Evolutionary conservation across 2,329 filamentous ascomycete species (phyloP), one percentile per base, ranked within the genome.

Genomic region (Acrodontium crateriforme): DNA sequence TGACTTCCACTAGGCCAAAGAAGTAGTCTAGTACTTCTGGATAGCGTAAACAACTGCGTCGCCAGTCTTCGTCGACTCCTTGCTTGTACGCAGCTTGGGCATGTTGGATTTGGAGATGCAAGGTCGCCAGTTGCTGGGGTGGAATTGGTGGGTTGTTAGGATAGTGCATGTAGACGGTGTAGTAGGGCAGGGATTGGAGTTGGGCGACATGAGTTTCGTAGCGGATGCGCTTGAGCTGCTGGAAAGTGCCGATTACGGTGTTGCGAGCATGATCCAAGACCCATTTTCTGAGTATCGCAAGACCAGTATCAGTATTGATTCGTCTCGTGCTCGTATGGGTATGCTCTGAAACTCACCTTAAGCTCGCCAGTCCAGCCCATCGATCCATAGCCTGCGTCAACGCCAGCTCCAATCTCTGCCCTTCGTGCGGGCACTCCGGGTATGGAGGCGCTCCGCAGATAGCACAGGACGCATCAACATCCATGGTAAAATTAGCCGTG

Each of bases 11-110:
- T 19, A 84, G 59, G 34, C 70, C 64, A 54, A 77, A 85, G 49
- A 78, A 85, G 54, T 85, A 83, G 53, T 83, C 75, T 30, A 87
- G 60, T n/a, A 85, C 74, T 48, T 84, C 77, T 4, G 79, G 80
- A 43, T 85, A 87, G 30, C 74, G 67, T 43, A 81, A 69, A 20
- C 84, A 78, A 25, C 74, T 77, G 16, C 69, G 64, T 44, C 75
- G 69, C 79, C 79, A 87, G 56, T 84, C 79, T 36, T 79, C 74
- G 44, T 84, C 78, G 44, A 84, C 78, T 35, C 77, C 78, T 27
- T 71, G 67, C 54, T 82, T 81, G 35, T 82, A 62, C 26, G 67
- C 63, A 10, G 63, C 63, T 45, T 82, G 69, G 14, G 76, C 78
- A 31, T 69, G 65, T 20, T 65, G 59, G 28, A 83, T 67, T 46